Base-by-base conservation (phyloP, 2,329 filamentous ascomycete genomes). In the Lizonia empirigonia region DNA sequence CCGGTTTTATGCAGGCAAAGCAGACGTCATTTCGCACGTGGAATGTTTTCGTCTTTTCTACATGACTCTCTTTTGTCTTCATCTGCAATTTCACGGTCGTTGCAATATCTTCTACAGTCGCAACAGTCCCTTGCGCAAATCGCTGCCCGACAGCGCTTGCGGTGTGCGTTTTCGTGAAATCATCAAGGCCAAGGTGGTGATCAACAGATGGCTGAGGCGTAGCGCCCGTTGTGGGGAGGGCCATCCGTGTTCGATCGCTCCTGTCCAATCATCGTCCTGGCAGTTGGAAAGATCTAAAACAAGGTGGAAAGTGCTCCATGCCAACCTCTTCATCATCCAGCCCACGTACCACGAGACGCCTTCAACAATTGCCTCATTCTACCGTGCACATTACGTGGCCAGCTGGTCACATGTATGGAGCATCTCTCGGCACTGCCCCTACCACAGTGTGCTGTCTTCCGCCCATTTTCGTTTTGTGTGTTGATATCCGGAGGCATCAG, bases 1-100 rank as follows among this genome's bases (percentile, higher is more conserved):
- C 70, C 60, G 71, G 70, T 68, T 73, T 71, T 65, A 50, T 50
- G 56, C 55, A 47, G 36, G 44, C 39, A 34, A 22, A 37, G 42
- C 41, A 44, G 53, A 68, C 67, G 65, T 68, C 63, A 62, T 59
- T 33, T 41, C 39, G 23, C 41, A 33, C 37, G 37, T 33, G 42
- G 26, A 47, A 38, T 46, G 26, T 23, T 15, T n/a, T n/a, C n/a
- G 30, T 24, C 27, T 22, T 18, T 6, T 24, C 12, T 24, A 20
- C 7, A 7, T 32, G 15, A 22, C 8, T 33, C 27, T 40, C 7
- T 30, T n/a, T 30, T 13, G 4, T 34, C 27, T 35, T 39, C n/a
- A 37, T 5, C 23, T 15, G 6, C 19, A 22, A 4, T 8, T 15
- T 37, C 15, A 8, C 8, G 15, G 34, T 40, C 13, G 40, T 23